Conservation (phyloP, 2,329 filamentous ascomycete species). For the Stenocarpella maydis region DNA sequence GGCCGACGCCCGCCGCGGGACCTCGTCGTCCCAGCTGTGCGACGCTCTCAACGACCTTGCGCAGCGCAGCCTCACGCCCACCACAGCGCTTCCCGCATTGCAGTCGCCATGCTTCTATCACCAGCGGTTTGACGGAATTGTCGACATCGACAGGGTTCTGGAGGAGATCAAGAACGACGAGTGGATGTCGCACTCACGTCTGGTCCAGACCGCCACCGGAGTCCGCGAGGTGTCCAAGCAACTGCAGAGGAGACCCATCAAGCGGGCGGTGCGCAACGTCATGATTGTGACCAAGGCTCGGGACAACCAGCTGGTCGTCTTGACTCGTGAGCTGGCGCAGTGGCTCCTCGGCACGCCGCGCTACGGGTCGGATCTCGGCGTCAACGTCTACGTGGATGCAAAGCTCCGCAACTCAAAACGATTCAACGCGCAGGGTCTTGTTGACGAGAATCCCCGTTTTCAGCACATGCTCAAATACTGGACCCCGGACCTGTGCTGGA, state of each 20-base stretch:
- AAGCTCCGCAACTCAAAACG: slow-evolving; percentile 89
- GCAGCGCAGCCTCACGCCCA: slow-evolving; percentile 51
- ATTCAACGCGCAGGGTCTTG: slow-evolving; percentile 78
- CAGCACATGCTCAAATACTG: slow-evolving; percentile 90
- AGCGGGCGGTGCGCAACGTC: slow-evolving; percentile 88
- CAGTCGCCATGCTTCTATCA: slow-evolving; percentile 98
- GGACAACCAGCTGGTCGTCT: slow-evolving; percentile 88
- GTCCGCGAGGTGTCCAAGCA: slow-evolving; percentile 97
- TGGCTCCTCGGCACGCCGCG: slow-evolving; percentile 91
- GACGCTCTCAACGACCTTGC: slow-evolving; percentile 65
- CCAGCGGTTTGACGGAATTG: slow-evolving; percentile 93
- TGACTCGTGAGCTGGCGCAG: slow-evolving; percentile 85
- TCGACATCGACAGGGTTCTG: slow-evolving; percentile 92
- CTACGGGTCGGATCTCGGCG: slow-evolving; percentile 87
- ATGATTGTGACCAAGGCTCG: slow-evolving; percentile 99
- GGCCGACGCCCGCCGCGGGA: slow-evolving; percentile 46
- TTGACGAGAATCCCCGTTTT: slow-evolving; percentile 79
- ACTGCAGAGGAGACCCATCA: slow-evolving; percentile 89
- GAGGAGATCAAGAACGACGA: slow-evolving; percentile 93
- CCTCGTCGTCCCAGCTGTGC: slow-evolving; percentile 69
- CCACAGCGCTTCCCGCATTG: slow-evolving; percentile 70
- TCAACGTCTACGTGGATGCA: slow-evolving; percentile 98
- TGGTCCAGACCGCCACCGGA: slow-evolving; percentile 94
- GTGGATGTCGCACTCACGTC: slow-evolving; percentile 88
- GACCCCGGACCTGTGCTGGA: slow-evolving; percentile 96